phyloP scores from a whole-genome alignment of 2,329 filamentous ascomycete genomes.

The Trichoderma oligosporum region DNA sequence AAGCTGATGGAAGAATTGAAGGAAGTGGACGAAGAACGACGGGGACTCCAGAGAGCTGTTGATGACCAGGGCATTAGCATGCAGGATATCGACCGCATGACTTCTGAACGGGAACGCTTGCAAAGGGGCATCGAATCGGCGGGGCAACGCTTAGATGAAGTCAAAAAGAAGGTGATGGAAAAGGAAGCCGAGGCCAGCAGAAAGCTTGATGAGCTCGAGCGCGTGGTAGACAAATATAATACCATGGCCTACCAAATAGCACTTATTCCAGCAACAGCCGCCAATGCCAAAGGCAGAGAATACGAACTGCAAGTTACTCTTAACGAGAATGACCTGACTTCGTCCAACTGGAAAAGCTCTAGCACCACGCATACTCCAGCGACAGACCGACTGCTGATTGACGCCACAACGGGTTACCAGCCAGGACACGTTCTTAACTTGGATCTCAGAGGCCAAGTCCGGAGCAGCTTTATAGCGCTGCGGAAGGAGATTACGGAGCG shows the following conservation, averaged over 20 bases:
- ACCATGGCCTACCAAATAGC: conserved; percentile 90
- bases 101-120: conserved; percentile 87
- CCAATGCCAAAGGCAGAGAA: conserved; percentile 78
- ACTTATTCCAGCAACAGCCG: conserved; percentile 77
- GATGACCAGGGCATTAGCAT: conserved; percentile 94
- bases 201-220: conserved; percentile 89
- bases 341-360: conserved; percentile 50
- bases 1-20: conserved; percentile 71
- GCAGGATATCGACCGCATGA: conserved; percentile 99
- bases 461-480: conserved; percentile 70
- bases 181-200: conserved; percentile 83
- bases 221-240: conserved; percentile 86
- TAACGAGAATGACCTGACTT: conserved; percentile 72
- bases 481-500: conserved; percentile 92
- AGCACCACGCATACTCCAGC: conserved; percentile 32
- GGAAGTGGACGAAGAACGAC: conserved; percentile 78
- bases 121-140: conserved; percentile 81
- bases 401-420: conserved; percentile 81
- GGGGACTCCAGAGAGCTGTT: conserved; percentile 75
- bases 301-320: conserved; percentile 84
- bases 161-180: conserved; percentile 76
- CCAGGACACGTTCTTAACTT: conserved; percentile 84
- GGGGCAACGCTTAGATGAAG: conserved; percentile 72
- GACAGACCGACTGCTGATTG: conserved; percentile 75
- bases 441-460: conserved; percentile 79